Base-by-base conservation (phyloP, 352 stramenopile species). In the Phytophthora palmivora region DNA sequence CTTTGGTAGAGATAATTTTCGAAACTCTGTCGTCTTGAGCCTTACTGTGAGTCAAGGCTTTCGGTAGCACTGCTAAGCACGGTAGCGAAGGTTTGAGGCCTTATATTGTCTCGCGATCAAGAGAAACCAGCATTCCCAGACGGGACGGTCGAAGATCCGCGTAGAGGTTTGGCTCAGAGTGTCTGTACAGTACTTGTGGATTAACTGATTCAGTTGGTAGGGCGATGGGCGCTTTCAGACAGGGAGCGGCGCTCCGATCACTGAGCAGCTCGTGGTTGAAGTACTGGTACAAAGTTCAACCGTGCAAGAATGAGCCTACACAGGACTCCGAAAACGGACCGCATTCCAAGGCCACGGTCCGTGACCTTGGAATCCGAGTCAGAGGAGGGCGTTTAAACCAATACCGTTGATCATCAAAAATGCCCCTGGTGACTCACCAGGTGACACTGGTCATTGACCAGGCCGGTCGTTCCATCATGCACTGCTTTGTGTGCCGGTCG, bases 231-330 rank as follows among this genome's bases (percentile, higher is more conserved):
- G 42, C 53, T 14, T 39, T 50, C 39, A 60, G 28, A 60, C 52
- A 43, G 39, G 50, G 16, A 33, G 52, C 7, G 24, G n/a, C n/a
- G n/a, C n/a, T n/a, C n/a, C n/a, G n/a, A n/a, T n/a, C n/a, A n/a
- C 11, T 12, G 14, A 21, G 26, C 41, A 47, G 42, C n/a, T n/a
- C 33, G 54, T 63, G 54, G 43, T 63, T 63, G 54, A 63, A 63
- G n/a, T n/a, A n/a, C n/a, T 18, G 30, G 10, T 7, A 2, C 30
- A 44, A 56, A 56, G 54, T 63, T 63, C 43, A 63, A 63, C 54
- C 54, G 34, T 63, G 54, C 54, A 63, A 48, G 54, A 63, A 54
- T 54, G 30, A 53, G 24, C 24, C 24, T 28, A 28, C 24, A 3
- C 24, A 28, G n/a, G n/a, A n/a, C n/a, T n/a, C n/a, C n/a, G n/a